A percentile compares a stretch with the other conserved stretches of the same genome.
phyloP scores from a whole-genome alignment of 495 filamentous ascomycete species.

The Podospora fimiseda region DNA sequence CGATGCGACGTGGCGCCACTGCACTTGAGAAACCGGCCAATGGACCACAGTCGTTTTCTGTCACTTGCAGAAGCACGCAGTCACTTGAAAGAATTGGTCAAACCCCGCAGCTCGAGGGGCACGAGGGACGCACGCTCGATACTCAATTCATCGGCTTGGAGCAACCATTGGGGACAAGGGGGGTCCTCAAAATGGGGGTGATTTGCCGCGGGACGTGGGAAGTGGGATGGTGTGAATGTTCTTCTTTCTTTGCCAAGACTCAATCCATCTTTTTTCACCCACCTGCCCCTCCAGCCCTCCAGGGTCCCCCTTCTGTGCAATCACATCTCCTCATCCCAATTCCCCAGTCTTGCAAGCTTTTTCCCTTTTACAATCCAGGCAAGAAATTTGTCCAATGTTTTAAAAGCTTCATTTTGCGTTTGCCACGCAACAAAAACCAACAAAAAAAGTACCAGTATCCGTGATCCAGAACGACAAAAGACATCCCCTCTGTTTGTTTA shows the following conservation, averaged over 20 bases:
- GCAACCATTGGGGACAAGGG: neutral
- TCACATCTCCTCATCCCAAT: conserved; percentile 4
- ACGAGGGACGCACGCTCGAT: neutral
- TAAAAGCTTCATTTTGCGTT: neutral
- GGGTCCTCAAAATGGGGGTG: conserved; percentile 6
- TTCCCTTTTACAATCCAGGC: conserved; percentile 1
- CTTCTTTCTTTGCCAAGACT: conserved; percentile 19
- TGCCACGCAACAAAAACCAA: neutral
- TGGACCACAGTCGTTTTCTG: conserved; percentile 13
- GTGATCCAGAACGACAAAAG: too few species aligned
- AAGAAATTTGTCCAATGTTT: neutral
- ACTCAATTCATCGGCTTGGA: neutral
- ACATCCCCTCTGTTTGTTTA: neutral
- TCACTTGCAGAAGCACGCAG: conserved; percentile 14
- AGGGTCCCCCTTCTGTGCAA: conserved; percentile 6
- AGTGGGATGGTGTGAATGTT: conserved; percentile 11
- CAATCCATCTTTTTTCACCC: conserved; percentile 8
- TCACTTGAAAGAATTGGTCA: conserved; percentile 38
- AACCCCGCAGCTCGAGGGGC: neutral
- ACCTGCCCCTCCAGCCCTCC: conserved; percentile 7
- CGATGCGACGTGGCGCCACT: conserved; percentile 48
- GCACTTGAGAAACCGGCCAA: conserved; percentile 30
- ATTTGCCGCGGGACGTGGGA: conserved; percentile 9
- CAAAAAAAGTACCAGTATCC: neutral
- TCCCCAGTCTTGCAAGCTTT: conserved; percentile 5